These are phyloP conservation scores for Aegilops tauschii DNA, from an alignment of 176 grass and related monocot species.

Conservation along the genomic window DNA sequence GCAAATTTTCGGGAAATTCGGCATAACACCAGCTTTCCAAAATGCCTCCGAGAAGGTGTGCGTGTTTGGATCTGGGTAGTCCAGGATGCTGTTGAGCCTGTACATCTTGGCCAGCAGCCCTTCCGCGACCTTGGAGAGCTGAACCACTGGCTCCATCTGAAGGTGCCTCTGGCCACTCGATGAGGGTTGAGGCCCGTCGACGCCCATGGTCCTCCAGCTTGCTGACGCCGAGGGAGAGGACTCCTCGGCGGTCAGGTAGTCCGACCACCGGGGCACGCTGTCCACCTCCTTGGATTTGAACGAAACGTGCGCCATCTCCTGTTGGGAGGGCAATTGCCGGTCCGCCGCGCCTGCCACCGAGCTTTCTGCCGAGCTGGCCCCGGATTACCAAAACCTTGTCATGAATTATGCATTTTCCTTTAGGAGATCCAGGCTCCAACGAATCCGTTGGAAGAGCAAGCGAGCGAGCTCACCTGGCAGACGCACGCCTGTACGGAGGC, in stretches of 20 bases:
- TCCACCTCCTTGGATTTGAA: slow-evolving; percentile 79
- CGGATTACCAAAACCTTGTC: not conserved
- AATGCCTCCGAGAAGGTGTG: slow-evolving; percentile 83
- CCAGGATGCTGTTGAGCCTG: slow-evolving; percentile 62
- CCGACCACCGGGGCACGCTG: slow-evolving; percentile 66
- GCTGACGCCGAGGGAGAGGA: slow-evolving; percentile 50
- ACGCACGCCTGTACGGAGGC: not conserved
- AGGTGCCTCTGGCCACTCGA: slow-evolving; percentile 47
- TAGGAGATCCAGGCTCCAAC: not conserved
- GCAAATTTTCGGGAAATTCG: slow-evolving; percentile 90
- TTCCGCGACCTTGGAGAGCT: slow-evolving; percentile 79
- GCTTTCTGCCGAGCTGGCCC: not conserved
- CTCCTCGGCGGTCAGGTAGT: slow-evolving; percentile 73
- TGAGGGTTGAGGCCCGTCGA: slow-evolving; percentile 46
- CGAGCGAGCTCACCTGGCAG: slow-evolving; percentile 12
- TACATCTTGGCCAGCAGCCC: slow-evolving; percentile 93
- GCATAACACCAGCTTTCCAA: slow-evolving; percentile 89
- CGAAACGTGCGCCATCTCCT: slow-evolving; percentile 60
- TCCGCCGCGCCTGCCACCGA: not conserved
- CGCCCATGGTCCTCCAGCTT: slow-evolving; percentile 61
- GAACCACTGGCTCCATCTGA: slow-evolving; percentile 85
- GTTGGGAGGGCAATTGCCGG: slow-evolving; percentile 20
- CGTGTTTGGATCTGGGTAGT: slow-evolving; percentile 70
- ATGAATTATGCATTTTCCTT: not conserved
- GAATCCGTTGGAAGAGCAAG: not conserved